Base-by-base conservation (phyloP, 176 grass and related monocot species). In the Oryza officinalis region DNA sequence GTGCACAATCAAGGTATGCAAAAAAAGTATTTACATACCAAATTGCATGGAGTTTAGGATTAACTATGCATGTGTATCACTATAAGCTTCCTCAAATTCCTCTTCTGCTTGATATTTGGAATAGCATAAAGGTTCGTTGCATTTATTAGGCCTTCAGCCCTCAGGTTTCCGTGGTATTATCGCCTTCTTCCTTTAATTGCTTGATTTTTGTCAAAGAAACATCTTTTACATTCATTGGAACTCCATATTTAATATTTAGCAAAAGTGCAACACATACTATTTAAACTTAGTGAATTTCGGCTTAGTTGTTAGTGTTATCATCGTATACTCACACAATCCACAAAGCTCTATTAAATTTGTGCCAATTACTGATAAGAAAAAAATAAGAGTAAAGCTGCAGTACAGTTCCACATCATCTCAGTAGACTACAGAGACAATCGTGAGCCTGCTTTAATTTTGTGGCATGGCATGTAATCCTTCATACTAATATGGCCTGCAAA, bases 261-360 rank as follows among this genome's bases (percentile, higher is more conserved):
- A 35, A 35, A 0, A 35, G 33, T 35, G 33, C 33, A 47, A 49
- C 60, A 30, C 35, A 26, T 78, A 65, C 44, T 30, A 23, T 41
- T 47, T 66, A 22, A 73, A 43, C 26, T 7, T 41, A 85, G 7
- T 8, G 13, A 72, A 20, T 65, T 27, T 50, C 76, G 15, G 14
- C 57, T 74, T 74, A 17, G 43, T 54, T 52, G 2, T 22, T 20
- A 13, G 10, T 27, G 18, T 61, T 59, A 25, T 25, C 28, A 3
- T 66, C 11, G 1, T 75, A 52, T 52, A 13, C 49, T 33, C 43
- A 49, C 5, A 70, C 28, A 18, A 74, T 52, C 67, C 30, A 43
- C 66, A 43, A 10, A 18, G 28, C 12, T 61, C 28, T 31, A 60
- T 67, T 67, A 61, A 49, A 82, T 65, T 74, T 74, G 61, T 61